Evolutionary conservation across 1,139 yeast genomes (phyloP), one percentile per base, ranked within the genome.

Genomic region (Oligophagozyma castellii): DNA sequence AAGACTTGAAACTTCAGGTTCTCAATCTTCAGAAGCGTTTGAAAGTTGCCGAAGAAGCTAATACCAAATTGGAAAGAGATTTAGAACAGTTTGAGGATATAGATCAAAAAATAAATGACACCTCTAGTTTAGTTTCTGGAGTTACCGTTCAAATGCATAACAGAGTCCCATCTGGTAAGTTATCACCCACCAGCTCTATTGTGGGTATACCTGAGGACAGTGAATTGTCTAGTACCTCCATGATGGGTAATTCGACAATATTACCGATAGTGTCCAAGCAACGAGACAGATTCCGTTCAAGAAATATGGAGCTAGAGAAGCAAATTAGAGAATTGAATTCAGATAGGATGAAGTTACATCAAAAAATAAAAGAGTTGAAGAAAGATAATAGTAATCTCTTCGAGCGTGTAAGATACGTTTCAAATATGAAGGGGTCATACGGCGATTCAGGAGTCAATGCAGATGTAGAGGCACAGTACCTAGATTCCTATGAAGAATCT

Each of bases 261-360:
- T 57, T 89, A 27, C 93, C 94, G 1, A 83, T 89, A 30, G 73
- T 89, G 19, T 84, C 95, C 14, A 86, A 89, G 46, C 98, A 89
- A 56, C 70, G 98, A 52, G 96, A 89, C 52, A 63, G 96, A 38
- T 84, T 86, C 61, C 71, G 93, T 43, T 69, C 71, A 18, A 67
- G 86, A 34, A 83, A 78, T 44, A 69, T 67, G 32, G 95, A 83
- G 47, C 63, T 89, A 29, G 96, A 89, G 50, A 79, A 78, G 31
- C 93, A 83, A 43, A 49, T 75, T 27, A 73, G 80, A 46, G 70
- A 70, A 41, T 73, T 68, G 39, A 63, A 64, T 35, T 53, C 58
- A 16, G 61, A 63, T 19, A 64, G 75, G 12, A 63, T 59, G 27
- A 80, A 78, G 32, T 59, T 80, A 37, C 72, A 70, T 36, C 58